phyloP scores from a whole-genome alignment of 2,329 filamentous ascomycete species.

The Neopestalotiopsis sp. region DNA sequence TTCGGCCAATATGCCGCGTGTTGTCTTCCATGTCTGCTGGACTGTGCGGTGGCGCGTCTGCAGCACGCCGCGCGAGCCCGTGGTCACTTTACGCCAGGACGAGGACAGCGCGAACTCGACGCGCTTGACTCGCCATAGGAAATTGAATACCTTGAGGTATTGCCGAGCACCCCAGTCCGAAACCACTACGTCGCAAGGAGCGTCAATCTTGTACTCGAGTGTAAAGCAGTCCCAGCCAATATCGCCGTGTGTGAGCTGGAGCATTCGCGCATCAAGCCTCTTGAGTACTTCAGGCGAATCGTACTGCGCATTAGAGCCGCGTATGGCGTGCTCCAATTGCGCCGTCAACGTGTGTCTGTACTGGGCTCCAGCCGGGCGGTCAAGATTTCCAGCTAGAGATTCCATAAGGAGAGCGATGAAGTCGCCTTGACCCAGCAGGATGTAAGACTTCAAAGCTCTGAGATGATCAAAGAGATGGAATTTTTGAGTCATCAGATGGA shows the following conservation, averaged over 20 bases:
- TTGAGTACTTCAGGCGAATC: slow-evolving; percentile 91
- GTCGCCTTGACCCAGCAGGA: slow-evolving; percentile 92
- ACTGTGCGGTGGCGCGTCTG: slow-evolving; percentile 73
- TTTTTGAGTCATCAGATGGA: slow-evolving; percentile 91
- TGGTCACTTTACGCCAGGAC: slow-evolving; percentile 96
- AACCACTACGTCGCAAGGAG: slow-evolving; percentile 94
- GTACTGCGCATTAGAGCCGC: slow-evolving; percentile 95
- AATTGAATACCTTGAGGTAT: slow-evolving; percentile 99
- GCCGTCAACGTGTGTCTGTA: slow-evolving; percentile 96
- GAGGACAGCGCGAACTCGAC: slow-evolving; percentile 92
- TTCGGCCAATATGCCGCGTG: slow-evolving; percentile 86
- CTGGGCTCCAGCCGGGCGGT: slow-evolving; percentile 93
- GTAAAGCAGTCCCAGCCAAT: slow-evolving; percentile 99
- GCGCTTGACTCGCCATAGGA: slow-evolving; percentile 96
- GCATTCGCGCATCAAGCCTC: slow-evolving; percentile 94
- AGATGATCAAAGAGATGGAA: slow-evolving; percentile 95
- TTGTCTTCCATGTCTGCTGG: slow-evolving; percentile 84
- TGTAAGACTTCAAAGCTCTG: slow-evolving; percentile 89
- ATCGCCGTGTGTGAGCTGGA: slow-evolving; percentile 93
- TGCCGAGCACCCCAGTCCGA: slow-evolving; percentile 95
- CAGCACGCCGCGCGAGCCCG: slow-evolving; percentile 88
- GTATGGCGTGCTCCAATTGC: slow-evolving; percentile 96
- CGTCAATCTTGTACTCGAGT: slow-evolving; percentile 96
- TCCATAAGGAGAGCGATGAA: slow-evolving; percentile 98
- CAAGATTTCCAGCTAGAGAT: slow-evolving; percentile 88